These are phyloP conservation scores for Alternaria sp. DNA, from an alignment of 2,329 filamentous ascomycete species.

Conservation along the genomic window DNA sequence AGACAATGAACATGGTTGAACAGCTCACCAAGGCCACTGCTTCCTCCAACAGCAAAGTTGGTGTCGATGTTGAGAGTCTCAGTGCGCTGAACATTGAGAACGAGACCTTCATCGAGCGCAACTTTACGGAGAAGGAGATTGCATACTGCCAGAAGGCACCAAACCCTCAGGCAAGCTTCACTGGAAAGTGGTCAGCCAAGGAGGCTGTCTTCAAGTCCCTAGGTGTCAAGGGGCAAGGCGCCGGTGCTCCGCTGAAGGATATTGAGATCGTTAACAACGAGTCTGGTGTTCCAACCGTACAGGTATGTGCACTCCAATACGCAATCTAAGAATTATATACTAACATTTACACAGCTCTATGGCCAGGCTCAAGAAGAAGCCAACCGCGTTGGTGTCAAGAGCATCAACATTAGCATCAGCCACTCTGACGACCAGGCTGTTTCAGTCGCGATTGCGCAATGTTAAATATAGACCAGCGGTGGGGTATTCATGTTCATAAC, in stretches of 20 bases:
- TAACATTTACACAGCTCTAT: slow-evolving; percentile 69
- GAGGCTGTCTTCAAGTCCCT: slow-evolving; percentile 99
- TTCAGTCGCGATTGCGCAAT: slow-evolving; percentile 86
- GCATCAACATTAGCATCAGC: slow-evolving; percentile 91
- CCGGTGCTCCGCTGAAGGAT: slow-evolving; percentile 87
- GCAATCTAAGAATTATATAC: slow-evolving; percentile 1
- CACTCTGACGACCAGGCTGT: slow-evolving; percentile 95
- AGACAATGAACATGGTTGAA: slow-evolving; percentile 79
- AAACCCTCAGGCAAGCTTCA: slow-evolving; percentile 87
- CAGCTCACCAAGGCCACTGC: slow-evolving; percentile 73
- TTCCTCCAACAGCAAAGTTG: slow-evolving; percentile 74
- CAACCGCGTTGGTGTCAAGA: slow-evolving; percentile 85
- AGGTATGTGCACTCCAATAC: slow-evolving; percentile 66
- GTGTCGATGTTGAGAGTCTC: slow-evolving; percentile 93
- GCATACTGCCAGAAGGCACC: slow-evolving; percentile 84
- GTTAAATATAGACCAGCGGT: slow-evolving; percentile 57
- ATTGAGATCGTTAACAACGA: slow-evolving; percentile 90
- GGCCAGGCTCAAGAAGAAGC: slow-evolving; percentile 85
- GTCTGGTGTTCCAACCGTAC: slow-evolving; percentile 82
- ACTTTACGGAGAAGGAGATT: slow-evolving; percentile 87
- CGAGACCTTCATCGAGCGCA: slow-evolving; percentile 91
- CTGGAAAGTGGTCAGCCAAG: slow-evolving; percentile 95
- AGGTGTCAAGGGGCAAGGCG: slow-evolving; percentile 84
- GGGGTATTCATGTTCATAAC: not conserved
- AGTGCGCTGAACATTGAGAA: slow-evolving; percentile 90